These are phyloP conservation scores for Wickerhamiella pararugosa DNA, from an alignment of 1,139 yeast species.

Conservation along the genomic window DNA sequence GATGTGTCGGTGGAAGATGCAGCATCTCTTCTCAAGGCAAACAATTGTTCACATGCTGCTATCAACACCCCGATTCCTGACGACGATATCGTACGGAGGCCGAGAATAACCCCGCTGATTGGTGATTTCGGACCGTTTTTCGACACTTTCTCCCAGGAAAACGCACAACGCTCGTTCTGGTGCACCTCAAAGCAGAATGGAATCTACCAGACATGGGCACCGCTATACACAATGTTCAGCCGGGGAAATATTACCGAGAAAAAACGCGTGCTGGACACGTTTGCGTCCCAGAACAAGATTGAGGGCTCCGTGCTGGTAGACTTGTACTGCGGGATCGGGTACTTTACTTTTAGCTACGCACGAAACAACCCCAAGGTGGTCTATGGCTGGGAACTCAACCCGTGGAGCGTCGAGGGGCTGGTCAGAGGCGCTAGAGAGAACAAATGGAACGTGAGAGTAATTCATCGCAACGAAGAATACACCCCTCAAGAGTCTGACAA, in stretches of 20 bases:
- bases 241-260: constrained; percentile 83
- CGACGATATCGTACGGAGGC: constrained; percentile 44
- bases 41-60: constrained; percentile 45
- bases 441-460: constrained; percentile 28
- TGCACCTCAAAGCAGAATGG: constrained; percentile 59
- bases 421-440: constrained; percentile 38
- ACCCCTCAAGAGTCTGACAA: constrained; percentile 13
- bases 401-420: constrained; percentile 71
- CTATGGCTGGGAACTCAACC: constrained; percentile 74
- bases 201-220: constrained; percentile 70
- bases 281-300: constrained; percentile 19
- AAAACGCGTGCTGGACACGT: constrained; percentile 35
- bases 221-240: constrained; percentile 73
- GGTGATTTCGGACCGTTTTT: constrained; percentile 54
- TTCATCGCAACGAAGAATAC: constrained; percentile 24
- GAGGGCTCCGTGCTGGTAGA: constrained; percentile 40
- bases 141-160: constrained; percentile 7
- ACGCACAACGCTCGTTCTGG: constrained; percentile 42
- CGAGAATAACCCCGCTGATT: constrained; percentile 42
- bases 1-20: constrained; percentile 17
- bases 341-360: constrained; percentile 60
- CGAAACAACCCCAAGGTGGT: constrained; percentile 37
- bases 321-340: constrained; percentile 76
- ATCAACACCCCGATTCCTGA: constrained; percentile 49
- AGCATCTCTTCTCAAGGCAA: constrained; percentile 14